Evolutionary conservation across 2,329 filamentous ascomycete species (phyloP), one percentile per base, ranked within the genome.

Genomic region (Fusarium drepaniforme): DNA sequence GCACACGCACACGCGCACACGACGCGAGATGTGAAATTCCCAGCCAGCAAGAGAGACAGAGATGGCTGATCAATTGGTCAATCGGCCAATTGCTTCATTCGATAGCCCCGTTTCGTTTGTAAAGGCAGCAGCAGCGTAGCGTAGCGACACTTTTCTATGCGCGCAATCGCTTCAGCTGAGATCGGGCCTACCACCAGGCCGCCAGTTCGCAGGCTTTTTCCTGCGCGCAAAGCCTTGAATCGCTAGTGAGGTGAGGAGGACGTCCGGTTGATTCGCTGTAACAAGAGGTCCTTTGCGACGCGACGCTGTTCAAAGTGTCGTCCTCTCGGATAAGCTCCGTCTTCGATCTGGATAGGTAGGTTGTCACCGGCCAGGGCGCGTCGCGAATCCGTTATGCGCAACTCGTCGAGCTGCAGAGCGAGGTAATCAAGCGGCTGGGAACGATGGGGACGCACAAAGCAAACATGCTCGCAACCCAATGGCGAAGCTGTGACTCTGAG

Each of bases 381-480:
- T 73, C 67, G 72, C 71, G 71, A 70, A 67, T 53, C 67, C 37
- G 70, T 68, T 69, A 68, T 70, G 60, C 67, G 67, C 67, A 66
- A 65, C 38, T 67, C 60, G 56, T 70, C 68, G 61, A 70, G 61
- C 68, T 62, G 63, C 51, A 58, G 58, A 58, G 44, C 49, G 56
- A 56, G 65, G 62, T 60, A 67, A 76, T 63, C 56, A 66, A 67
- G 73, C 71, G 61, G 67, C 61, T 77, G 70, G 71, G 70, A 46
- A 74, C 70, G 69, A 71, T 67, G 72, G 75, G 67, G 25, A 53
- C 68, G 67, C 65, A 51, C 69, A 56, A 71, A 53, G 66, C 69
- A 70, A 77, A 66, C 75, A 75, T 78, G 70, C 70, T 75, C 67
- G 53, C 65, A 68, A 64, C 74, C 73, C 74, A 77, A 75, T 71